Base-by-base conservation (phyloP, 2,329 filamentous ascomycete species). In the Esteya vermicola region DNA sequence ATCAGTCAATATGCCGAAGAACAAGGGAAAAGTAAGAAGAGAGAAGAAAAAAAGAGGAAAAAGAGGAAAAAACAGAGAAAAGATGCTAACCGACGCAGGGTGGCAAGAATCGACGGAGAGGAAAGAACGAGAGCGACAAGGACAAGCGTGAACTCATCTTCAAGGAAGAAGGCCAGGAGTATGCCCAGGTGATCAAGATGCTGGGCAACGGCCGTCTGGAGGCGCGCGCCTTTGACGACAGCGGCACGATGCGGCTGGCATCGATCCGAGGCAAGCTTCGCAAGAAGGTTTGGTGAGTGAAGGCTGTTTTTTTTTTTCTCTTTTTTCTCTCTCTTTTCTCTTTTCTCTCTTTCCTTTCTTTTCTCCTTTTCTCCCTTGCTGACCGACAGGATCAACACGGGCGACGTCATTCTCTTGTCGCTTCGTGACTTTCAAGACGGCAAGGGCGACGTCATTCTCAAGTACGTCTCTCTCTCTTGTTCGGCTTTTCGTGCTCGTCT, bases 121-220 rank as follows among this genome's bases (percentile, higher is more conserved):
- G 89, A 68, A 96, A 95, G 81, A 93, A 93, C 75, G 85, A 93
- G 70, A 93, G 91, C 68, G 91, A 96, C 72, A 93, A 95, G 60
- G 88, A 95, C 70, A 95, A 95, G 75, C 88, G 89, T 64, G 89
- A 96, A 65, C 75, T 96, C 56, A 89, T 85, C 57, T 96, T 96
- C 79, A 95, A 95, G 69, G 91, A 96, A 63, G 89, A 96, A 59
- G 89, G 89, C 51, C 89, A 96, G 71, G 47, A 63, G 47, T 63
- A 64, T 45, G 84, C 84, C 39, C 84, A 91, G 65, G 84, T 91
- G 52, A 67, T 88, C 53, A 50, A 50, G 47, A 50, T 50, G 47
- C 45, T 50, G 23, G 48, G 81, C 50, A 86, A 86, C 68, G 82
- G 81, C 50, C 76, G 81, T 50, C 72, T 86, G 27, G 81, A 86